Evolutionary conservation across 2,329 filamentous ascomycete genomes (phyloP), one percentile per base, ranked within the genome.

Genomic region (Trichoderma pleuroti): DNA sequence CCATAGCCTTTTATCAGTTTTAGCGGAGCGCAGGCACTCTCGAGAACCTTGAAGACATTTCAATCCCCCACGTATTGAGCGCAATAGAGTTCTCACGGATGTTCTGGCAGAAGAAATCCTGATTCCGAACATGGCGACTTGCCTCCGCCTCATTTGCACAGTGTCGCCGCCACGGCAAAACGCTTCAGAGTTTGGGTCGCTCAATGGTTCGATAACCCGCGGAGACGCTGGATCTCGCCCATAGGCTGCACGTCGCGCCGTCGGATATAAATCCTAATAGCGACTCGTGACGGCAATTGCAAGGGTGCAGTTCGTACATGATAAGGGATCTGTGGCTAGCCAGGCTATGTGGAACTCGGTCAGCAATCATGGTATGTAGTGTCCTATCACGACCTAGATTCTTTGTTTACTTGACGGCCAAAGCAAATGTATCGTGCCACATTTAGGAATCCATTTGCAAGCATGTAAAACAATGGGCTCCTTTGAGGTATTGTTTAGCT

Each of bases 271-370:
- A 24, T 54, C 28, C 14, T 11, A 36, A n/a, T n/a, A n/a, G 39
- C 6, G 36, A 18, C 56, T 68, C 66, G 56, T 68, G 65, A 68
- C 39, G 32, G 52, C 52, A 30, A 30, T 57, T 60, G 36, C 65
- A 36, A 52, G 65, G 65, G 39, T 61, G 8, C 5, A 16, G 14
- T 11, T 68, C 32, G 63, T 24, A 60, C 14, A 49, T 49, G 65
- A 52, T 49, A 67, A 46, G 56, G n/a, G 5, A 28, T 61, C 16
- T 36, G 28, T 60, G 54, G 54, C 54, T 46, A 68, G 28, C 10
- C 28, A 34, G 14, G 11, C 66, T 18, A 61, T 36, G 66, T 52
- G 62, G 62, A 49, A 36, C 57, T 60, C 10, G 14, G 18, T 28
- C 32, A 60, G 18, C 39, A 24, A 46, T 16, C 28, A 49, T 21